A percentile compares a stretch with the other conserved stretches of the same genome.
Evolutionary conservation across 495 filamentous ascomycete genomes (phyloP).

Genomic region (Aspergillus sclerotioniger): DNA sequence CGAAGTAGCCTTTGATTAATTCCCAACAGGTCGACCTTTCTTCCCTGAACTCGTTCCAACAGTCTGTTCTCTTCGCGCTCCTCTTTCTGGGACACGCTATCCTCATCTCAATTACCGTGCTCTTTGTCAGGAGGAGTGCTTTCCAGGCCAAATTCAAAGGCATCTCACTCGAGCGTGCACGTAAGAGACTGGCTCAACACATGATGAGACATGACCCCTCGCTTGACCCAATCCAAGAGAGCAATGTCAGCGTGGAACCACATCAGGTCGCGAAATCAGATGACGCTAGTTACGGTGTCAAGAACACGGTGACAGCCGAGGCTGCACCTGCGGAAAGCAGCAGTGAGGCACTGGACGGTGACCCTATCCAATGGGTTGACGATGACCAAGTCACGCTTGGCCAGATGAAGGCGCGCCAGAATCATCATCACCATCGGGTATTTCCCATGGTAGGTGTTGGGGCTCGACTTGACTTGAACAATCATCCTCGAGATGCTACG

Average conservation of each 20-base stretch:
- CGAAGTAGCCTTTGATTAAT: neutral
- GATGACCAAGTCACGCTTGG: conserved; percentile 37
- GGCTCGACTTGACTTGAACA: conserved; percentile 44
- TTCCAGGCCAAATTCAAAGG: conserved; percentile 67
- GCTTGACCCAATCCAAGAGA: neutral
- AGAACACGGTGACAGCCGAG: neutral
- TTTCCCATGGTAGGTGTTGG: conserved; percentile 55
- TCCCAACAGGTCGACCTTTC: conserved; percentile 56
- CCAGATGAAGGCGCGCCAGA: conserved; percentile 14
- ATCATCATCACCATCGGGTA: conserved; percentile 38
- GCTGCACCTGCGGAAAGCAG: conserved; percentile 6
- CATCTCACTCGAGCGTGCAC: conserved; percentile 49
- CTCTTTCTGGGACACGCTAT: conserved; percentile 68
- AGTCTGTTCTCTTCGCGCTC: conserved; percentile 68
- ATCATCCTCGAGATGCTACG: conserved; percentile 35
- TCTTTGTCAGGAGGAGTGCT: conserved; percentile 61
- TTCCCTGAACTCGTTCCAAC: conserved; percentile 75
- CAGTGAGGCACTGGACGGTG: neutral
- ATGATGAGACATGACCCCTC: conserved; percentile 15
- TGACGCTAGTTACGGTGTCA: neutral
- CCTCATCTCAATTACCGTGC: conserved; percentile 40
- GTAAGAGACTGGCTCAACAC: conserved; percentile 10
- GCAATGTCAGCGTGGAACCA: neutral
- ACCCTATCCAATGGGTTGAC: conserved; percentile 25
- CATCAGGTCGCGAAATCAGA: neutral